Percentiles rank a stretch among this genome's conserved stretches.
These are phyloP conservation scores for Chalciporus pseudorubinellus DNA, from an alignment of 768 basidiomycete species.

Conservation along the genomic window DNA sequence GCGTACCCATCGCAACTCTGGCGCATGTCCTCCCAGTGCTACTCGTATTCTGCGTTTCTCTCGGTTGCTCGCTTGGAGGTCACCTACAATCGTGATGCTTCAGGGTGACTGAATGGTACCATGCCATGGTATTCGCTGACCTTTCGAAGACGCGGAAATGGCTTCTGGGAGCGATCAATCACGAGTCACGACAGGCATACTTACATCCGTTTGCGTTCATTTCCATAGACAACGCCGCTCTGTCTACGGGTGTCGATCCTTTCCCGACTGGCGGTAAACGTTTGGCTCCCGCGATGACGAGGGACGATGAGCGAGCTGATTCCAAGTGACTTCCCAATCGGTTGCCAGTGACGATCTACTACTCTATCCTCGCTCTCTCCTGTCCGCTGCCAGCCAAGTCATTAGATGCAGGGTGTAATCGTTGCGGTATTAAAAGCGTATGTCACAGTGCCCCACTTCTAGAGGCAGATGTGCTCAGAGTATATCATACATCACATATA, in stretches of 20 bases:
- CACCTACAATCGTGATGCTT: too few species aligned
- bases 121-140: constrained; percentile 27
- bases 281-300: background rate
- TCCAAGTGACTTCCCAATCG: too few species aligned
- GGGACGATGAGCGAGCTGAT: too few species aligned
- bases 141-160: constrained; percentile 41
- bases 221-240: constrained; percentile 37
- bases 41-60: too few species aligned
- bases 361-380: too few species aligned
- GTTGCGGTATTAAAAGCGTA: background rate
- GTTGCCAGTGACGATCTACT: too few species aligned
- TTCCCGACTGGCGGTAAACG: constrained; percentile 13
- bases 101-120: too few species aligned
- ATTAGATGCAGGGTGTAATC: too few species aligned
- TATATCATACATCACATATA: constrained; percentile 27
- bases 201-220: constrained; percentile 26
- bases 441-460: background rate
- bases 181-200: constrained; percentile 25
- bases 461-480: constrained; percentile 5
- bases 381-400: too few species aligned
- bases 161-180: constrained; percentile 19
- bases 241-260: constrained; percentile 22
- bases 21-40: too few species aligned
- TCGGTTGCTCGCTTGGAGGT: too few species aligned
- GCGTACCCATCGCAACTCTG: too few species aligned